phyloP scores from a whole-genome alignment of 371 early-diverging fungal species.

The Funneliformis caledonium region DNA sequence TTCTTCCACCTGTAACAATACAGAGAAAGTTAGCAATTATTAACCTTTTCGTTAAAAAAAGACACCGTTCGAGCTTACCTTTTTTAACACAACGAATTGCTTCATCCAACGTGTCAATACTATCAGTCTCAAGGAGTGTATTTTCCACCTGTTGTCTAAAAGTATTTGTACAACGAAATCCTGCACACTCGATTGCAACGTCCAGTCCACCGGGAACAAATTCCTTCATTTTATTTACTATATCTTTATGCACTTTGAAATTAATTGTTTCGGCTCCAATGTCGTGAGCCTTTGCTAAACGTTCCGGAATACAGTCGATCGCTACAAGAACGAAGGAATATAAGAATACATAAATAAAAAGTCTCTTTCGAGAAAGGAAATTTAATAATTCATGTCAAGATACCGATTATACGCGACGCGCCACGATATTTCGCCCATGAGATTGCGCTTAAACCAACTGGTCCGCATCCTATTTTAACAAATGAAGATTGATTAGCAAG shows the following conservation, averaged over 20 bases:
- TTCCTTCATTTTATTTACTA: conserved; percentile 49
- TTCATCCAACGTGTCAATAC: conserved; percentile 61
- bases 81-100: conserved; percentile 49
- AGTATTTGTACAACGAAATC: conserved; percentile 59
- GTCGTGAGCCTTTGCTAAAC: conserved; percentile 53
- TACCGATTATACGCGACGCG: conserved; percentile 36
- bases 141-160: conserved; percentile 57
- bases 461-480: conserved; percentile 63
- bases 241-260: conserved; percentile 50
- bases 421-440: conserved; percentile 53
- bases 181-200: conserved; percentile 60
- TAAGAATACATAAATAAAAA: conserved; percentile 53
- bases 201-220: conserved; percentile 57
- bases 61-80: background rate
- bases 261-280: conserved; percentile 58
- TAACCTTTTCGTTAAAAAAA: background rate
- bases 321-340: conserved; percentile 56
- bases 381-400: conserved; percentile 18
- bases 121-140: conserved; percentile 62
- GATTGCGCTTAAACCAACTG: conserved; percentile 59
- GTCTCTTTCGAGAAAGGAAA: background rate
- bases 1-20: conserved; percentile 57
- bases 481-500: conserved; percentile 46
- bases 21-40: background rate
- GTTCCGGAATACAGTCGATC: conserved; percentile 57